Base-by-base conservation (phyloP, 2,329 filamentous ascomycete genomes). In the Hypocrella siamensis region DNA sequence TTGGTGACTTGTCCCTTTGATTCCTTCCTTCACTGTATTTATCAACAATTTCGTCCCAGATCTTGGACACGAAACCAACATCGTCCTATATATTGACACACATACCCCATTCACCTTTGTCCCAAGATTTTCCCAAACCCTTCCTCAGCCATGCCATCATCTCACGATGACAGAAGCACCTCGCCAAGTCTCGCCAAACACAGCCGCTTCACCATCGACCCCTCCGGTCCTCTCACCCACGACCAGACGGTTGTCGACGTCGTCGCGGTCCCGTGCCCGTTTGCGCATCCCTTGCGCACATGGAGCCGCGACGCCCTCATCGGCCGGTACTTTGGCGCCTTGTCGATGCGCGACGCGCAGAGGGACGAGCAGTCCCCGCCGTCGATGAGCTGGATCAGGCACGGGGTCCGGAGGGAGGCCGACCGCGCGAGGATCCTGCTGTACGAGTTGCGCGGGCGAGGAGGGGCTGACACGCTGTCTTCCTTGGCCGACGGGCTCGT, bases 211-310 rank as follows among this genome's bases (percentile, higher is more conserved):
- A 45, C 40, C 15, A 36, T 56, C 21, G 54, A 58, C 31, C 54
- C 54, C 0, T 43, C 39, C 5, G 54, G 54, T 12, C 42, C 48
- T 17, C 39, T 47, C 21, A 58, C 54, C 3, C 48, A 68, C 40
- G 67, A 71, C 35, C 58, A 68, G 41, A 71, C 67, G 1, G 57
- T 52, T 4, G 65, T 68, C 29, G 67, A 71, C 33, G 52, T 71
- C 27, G 54, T 71, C 25, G 58, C 65, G 5, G 59, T 71, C 5
- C 64, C 67, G 0, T 71, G 67, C 37, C 60, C 66, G 0, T 67
- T 65, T 0, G 65, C 61, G 0, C 59, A 68, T 25, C 54, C 65
- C 2, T 46, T 67, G n/a, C 55, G 61, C 17, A 68, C 64, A 16
- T 71, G 67, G 67, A 61, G 53, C 19, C 55, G 62, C 11, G 63